Base-by-base conservation (phyloP, 2,329 filamentous ascomycete genomes). In the Capronia epimyces region DNA sequence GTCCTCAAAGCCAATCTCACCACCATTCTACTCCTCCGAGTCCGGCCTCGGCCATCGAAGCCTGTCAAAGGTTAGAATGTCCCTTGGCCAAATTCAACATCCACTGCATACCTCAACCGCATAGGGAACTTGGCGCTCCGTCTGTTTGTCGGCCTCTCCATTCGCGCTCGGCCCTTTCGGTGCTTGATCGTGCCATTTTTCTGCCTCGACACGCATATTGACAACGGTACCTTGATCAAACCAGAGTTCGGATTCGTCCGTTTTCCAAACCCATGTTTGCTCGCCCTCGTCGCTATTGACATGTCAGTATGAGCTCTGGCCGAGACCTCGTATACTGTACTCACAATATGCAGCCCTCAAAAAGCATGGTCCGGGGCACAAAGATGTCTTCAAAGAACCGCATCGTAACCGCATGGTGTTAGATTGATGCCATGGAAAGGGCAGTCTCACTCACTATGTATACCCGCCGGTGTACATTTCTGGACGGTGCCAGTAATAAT, bases 311-410 rank as follows among this genome's bases (percentile, higher is more conserved):
- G 7, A 12, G 29, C 10, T 18, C 20, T 16, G 20, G 43, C 46
- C 43, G 56, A 56, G 15, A 50, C 15, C 41, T 39, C 25, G 32
- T 42, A n/a, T n/a, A 29, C 18, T 25, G 12, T 21, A 71, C 83
- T 71, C 70, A 89, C 85, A 87, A 95, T 65, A 81, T 78, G 21
- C 83, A 82, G n/a, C 81, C 82, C 22, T 86, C 81, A 32, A 89
- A 86, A 3, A 95, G 76, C 57, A 87, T 81, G 49, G 82, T 78
- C 29, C 80, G 81, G 1, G 80, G 88, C 56, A 97, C 82, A 52
- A 88, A 84, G 25, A 98, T 89, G 57, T 97, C 90, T 61, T 91
- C 87, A 62, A 96, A 98, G 68, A 98, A 98, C 56, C 95, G 88
- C 3, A 90, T 84, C 43, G 83, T 82, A 53, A 97, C 82, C 85